A percentile compares a stretch with the other conserved stretches of the same genome.
Conservation (phyloP, 495 filamentous ascomycete genomes). For the Aspergillus bertholletiae region DNA sequence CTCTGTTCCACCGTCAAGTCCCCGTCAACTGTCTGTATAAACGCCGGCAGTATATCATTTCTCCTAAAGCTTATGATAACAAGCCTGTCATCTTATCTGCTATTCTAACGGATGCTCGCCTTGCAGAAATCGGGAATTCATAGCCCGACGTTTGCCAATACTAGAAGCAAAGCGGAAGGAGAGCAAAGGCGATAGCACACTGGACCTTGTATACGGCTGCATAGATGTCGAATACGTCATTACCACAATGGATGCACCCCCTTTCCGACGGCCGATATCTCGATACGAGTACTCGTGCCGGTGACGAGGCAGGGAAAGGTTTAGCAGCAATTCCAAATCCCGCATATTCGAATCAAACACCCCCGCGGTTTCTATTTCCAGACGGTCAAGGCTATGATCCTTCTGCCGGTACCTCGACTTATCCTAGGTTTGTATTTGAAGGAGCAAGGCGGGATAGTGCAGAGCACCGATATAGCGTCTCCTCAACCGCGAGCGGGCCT, state of each 20-base stretch:
- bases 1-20: neutral
- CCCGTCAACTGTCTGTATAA: neutral
- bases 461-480: constrained; percentile 25
- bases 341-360: constrained; percentile 9
- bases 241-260: constrained; percentile 16
- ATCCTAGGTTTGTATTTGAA: constrained; percentile 16
- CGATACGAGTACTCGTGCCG: constrained; percentile 3
- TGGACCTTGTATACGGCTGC: neutral
- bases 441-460: constrained; percentile 12
- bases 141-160: neutral
- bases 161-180: neutral
- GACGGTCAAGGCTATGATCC: constrained; percentile 19
- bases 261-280: constrained; percentile 11
- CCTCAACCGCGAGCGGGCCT: constrained; percentile 18
- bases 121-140: constrained; percentile 1
- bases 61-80: neutral
- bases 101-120: neutral
- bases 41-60: neutral
- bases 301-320: constrained; percentile 11
- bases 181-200: neutral
- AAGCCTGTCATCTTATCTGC: neutral
- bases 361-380: constrained; percentile 21
- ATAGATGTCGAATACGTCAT: constrained; percentile 24
- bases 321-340: constrained; percentile 4
- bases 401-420: constrained; percentile 11